phyloP scores from a whole-genome alignment of 495 filamentous ascomycete genomes.

The Penicillium soppii region DNA sequence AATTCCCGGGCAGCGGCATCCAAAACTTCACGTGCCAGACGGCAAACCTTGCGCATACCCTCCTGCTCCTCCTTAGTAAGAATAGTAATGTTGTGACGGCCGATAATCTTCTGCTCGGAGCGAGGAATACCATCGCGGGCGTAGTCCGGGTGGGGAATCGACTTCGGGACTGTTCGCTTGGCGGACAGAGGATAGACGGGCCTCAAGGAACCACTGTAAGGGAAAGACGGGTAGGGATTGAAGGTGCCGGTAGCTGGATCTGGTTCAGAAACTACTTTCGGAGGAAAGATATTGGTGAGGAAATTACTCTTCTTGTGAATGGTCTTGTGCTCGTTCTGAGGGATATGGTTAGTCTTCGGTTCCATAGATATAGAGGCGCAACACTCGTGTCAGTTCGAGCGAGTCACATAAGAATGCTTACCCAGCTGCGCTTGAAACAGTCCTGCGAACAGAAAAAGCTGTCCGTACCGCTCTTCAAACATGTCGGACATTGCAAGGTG shows the following conservation, averaged over 20 bases:
- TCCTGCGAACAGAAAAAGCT: conserved; percentile 98
- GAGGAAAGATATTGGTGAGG: conserved; percentile 65
- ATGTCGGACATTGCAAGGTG: conserved; percentile 88
- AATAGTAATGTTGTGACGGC: conserved; percentile 75
- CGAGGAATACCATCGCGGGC: conserved; percentile 77
- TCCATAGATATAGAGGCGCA: conserved; percentile 4
- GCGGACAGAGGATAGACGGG: conserved; percentile 88
- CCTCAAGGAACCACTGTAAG: conserved; percentile 75
- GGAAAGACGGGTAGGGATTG: conserved; percentile 88
- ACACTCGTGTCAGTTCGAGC: conserved; percentile 25
- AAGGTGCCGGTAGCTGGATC: conserved; percentile 84
- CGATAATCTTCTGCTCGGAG: conserved; percentile 69
- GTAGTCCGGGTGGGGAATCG: conserved; percentile 84
- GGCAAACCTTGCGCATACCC: conserved; percentile 92
- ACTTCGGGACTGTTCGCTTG: conserved; percentile 68
- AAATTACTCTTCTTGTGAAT: conserved; percentile 84
- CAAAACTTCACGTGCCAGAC: conserved; percentile 83
- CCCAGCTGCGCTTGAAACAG: conserved; percentile 98
- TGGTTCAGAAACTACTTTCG: conserved; percentile 79
- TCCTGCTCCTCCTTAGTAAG: conserved; percentile 76
- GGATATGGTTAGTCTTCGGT: conserved; percentile 14
- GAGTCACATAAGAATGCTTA: conserved; percentile 48
- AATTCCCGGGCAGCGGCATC: conserved; percentile 83
- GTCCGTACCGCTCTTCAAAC: conserved; percentile 83
- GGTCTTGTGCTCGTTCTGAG: conserved; percentile 78